A percentile compares a stretch with the other conserved stretches of the same genome.
Evolutionary conservation across 257 asterid species (phyloP).

Genomic region (Asclepias syriaca): DNA sequence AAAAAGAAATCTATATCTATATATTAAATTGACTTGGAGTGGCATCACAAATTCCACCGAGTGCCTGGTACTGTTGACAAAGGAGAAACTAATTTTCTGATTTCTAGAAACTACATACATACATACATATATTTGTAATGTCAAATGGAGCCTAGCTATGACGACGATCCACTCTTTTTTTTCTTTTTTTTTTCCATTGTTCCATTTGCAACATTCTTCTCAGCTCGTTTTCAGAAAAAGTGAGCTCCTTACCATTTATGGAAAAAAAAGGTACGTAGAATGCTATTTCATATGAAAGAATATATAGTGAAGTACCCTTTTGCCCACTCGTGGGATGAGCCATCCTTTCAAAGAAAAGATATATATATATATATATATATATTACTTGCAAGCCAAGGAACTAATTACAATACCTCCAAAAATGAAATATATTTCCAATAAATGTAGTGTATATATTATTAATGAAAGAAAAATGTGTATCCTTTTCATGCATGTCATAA

Average conservation of each 20-base stretch:
- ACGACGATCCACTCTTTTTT: too few relatives aligned
- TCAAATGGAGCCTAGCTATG: constrained; percentile 2
- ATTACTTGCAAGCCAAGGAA: constrained; percentile 19
- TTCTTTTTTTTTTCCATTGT: too few relatives aligned
- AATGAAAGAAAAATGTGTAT: background rate
- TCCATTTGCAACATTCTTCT: background rate
- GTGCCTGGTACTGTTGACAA: constrained; percentile 14
- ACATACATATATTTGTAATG: background rate
- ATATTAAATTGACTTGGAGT: constrained; percentile 10
- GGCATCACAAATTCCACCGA: constrained; percentile 10
- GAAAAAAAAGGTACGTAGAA: too few relatives aligned
- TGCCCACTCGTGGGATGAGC: too few relatives aligned
- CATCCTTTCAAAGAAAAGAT: constrained; percentile 1
- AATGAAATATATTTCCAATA: too few relatives aligned
- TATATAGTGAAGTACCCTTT: too few relatives aligned
- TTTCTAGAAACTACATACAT: background rate
- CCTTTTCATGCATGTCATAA: constrained; percentile 19
- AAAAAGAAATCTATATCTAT: too few relatives aligned
- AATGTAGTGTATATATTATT: too few relatives aligned
- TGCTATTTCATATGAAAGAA: too few relatives aligned
- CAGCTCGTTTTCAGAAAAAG: too few relatives aligned
- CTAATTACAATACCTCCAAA: constrained; percentile 4
- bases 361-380: too few relatives aligned
- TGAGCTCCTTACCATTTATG: too few relatives aligned
- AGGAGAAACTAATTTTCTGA: background rate